Conservation (phyloP, 345 rosid species). For the Populus euphratica region DNA sequence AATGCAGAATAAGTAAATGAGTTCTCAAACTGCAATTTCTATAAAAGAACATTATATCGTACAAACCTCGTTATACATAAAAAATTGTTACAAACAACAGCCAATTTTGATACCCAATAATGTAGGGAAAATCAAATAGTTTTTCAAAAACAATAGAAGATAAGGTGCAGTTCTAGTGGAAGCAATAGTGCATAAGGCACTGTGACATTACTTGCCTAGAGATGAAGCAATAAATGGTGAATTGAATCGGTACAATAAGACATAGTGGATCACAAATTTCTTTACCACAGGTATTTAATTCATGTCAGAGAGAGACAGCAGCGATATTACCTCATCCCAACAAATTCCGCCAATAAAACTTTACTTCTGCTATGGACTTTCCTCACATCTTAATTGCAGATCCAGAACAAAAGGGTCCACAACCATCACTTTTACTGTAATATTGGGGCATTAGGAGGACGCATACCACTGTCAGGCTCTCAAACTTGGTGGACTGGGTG, state of each 20-base stretch:
- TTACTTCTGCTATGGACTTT: neutral
- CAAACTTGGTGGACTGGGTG: neutral
- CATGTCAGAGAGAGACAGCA: neutral
- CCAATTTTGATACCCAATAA: neutral
- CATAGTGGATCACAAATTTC: neutral
- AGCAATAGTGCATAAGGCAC: neutral
- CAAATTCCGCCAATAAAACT: neutral
- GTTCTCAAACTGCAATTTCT: neutral
- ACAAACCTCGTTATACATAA: neutral
- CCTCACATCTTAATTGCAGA: neutral
- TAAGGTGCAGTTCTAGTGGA: neutral
- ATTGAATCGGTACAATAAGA: conserved; percentile 2
- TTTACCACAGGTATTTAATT: neutral
- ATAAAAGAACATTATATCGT: conserved; percentile 4
- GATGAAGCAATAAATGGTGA: conserved; percentile 4
- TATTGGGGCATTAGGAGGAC: neutral
- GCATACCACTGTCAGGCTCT: neutral
- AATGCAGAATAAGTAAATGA: neutral
- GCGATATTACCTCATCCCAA: conserved; percentile 1
- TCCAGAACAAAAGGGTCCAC: neutral
- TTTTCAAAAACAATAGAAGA: neutral
- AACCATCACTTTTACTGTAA: neutral
- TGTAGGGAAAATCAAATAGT: neutral
- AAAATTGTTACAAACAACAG: conserved; percentile 5
- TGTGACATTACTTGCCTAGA: neutral